A percentile compares a stretch with the other conserved stretches of the same genome.
These are phyloP conservation scores for Kodamaea arcana DNA, from an alignment of 1,139 yeast species.

Conservation along the genomic window DNA sequence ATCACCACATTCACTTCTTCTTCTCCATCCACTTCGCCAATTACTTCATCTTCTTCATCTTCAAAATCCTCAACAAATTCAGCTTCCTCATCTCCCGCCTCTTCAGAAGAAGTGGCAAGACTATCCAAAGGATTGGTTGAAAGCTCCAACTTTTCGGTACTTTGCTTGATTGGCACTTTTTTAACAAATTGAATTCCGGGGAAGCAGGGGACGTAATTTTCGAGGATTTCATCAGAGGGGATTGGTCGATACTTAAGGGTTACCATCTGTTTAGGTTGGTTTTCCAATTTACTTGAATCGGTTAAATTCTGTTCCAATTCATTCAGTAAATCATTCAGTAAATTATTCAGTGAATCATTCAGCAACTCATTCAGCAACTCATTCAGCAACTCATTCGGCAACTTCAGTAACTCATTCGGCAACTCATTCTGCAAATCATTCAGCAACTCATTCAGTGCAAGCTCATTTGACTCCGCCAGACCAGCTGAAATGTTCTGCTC, in stretches of 20 bases:
- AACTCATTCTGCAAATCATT: too few relatives aligned
- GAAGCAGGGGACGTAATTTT: constrained; percentile 26
- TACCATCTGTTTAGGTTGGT: too few relatives aligned
- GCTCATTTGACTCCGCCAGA: constrained; percentile 13
- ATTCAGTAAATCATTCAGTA: too few relatives aligned
- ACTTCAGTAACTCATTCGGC: too few relatives aligned
- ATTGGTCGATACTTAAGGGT: constrained; percentile 5
- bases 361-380: too few relatives aligned
- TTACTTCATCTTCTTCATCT: background rate
- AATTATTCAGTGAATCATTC: too few relatives aligned
- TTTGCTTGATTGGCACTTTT: constrained; percentile 12
- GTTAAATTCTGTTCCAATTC: too few relatives aligned
- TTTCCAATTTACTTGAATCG: too few relatives aligned
- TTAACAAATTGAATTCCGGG: constrained; percentile 22
- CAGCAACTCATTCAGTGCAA: background rate
- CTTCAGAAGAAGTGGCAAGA: constrained; percentile 2
- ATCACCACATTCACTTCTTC: background rate
- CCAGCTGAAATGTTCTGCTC: constrained; percentile 15
- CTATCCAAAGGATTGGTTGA: too few relatives aligned
- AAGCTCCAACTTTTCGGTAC: constrained; percentile 7
- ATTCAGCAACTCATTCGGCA: too few relatives aligned
- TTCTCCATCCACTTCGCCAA: background rate
- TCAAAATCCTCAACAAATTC: constrained; percentile 10
- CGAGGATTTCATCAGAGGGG: constrained; percentile 11
- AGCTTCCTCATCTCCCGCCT: constrained; percentile 8